A percentile compares a stretch with the other conserved stretches of the same genome.
These are phyloP conservation scores for Cystobasidium tubakii DNA, from an alignment of 768 basidiomycete genomes.

Conservation along the genomic window DNA sequence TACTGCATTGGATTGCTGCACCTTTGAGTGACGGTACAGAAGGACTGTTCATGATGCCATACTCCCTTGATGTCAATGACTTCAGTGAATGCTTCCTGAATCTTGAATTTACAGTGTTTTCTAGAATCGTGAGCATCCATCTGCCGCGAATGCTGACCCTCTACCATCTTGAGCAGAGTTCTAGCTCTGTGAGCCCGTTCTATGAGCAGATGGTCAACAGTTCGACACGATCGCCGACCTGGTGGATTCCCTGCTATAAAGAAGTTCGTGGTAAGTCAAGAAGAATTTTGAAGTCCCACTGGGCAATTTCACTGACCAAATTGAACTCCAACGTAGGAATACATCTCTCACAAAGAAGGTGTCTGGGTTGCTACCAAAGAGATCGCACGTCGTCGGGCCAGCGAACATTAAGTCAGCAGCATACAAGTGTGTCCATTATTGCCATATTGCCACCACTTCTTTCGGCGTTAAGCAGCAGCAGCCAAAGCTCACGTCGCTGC, in stretches of 20 bases:
- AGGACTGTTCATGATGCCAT: constrained; percentile 39
- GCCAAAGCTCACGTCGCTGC: no score
- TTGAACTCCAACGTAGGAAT: no score
- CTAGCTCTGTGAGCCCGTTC: constrained; percentile 44
- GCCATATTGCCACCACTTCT: no score
- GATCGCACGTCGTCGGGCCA: constrained; percentile 41
- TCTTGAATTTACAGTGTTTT: neutral
- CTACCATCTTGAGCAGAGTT: constrained; percentile 38
- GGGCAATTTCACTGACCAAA: no score
- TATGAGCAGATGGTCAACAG: constrained; percentile 40
- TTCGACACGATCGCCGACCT: constrained; percentile 38
- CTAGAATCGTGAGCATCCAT: no score
- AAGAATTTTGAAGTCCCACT: no score
- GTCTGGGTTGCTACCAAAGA: constrained; percentile 42
- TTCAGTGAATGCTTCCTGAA: neutral
- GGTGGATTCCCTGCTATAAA: constrained; percentile 39
- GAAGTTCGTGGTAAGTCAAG: constrained; percentile 37
- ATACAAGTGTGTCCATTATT: no score
- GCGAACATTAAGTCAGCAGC: no score
- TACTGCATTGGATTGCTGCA: constrained; percentile 37
- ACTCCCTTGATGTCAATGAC: neutral
- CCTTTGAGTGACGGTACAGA: constrained; percentile 28
- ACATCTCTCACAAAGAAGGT: constrained; percentile 37
- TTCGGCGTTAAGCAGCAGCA: no score
- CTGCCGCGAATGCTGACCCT: constrained; percentile 34